A percentile compares a stretch with the other conserved stretches of the same genome.
phyloP scores from a whole-genome alignment of 352 stramenopile genomes.

The Blastocystis hominis region DNA sequence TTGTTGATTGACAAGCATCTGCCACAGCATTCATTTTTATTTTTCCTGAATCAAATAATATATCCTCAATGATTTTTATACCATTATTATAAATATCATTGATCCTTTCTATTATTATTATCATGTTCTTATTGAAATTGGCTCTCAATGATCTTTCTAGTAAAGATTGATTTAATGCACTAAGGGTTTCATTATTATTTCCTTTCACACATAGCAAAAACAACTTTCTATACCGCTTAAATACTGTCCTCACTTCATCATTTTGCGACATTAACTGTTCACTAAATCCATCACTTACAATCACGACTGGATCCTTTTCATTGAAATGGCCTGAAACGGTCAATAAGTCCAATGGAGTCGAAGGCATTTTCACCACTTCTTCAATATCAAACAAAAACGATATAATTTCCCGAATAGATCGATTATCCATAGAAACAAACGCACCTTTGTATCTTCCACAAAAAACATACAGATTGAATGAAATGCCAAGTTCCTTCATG shows the following conservation, averaged over 20 bases:
- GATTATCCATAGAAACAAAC: too few relatives aligned
- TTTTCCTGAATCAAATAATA: not conserved
- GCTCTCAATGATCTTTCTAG: not conserved
- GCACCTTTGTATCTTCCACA: too few relatives aligned
- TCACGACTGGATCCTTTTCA: too few relatives aligned
- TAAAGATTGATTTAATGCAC: not conserved
- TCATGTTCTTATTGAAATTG: not conserved
- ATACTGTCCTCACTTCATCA: not conserved
- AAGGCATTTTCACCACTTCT: too few relatives aligned
- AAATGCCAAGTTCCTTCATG: too few relatives aligned
- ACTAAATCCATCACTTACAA: not conserved
- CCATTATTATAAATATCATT: not conserved
- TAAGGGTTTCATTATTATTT: not conserved
- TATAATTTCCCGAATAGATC: too few relatives aligned
- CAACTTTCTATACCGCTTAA: not conserved
- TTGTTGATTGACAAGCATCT: not conserved
- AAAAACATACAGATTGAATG: too few relatives aligned
- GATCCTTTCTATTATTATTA: not conserved
- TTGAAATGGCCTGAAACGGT: too few relatives aligned
- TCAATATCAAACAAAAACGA: too few relatives aligned
- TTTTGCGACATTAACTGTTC: slow-evolving; percentile 13
- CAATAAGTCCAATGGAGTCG: not conserved
- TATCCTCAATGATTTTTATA: not conserved
- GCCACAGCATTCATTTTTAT: not conserved
- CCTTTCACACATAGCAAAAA: not conserved